Evolutionary conservation across 2,329 filamentous ascomycete genomes (phyloP).

Genomic region (Fusarium pininemorale): DNA sequence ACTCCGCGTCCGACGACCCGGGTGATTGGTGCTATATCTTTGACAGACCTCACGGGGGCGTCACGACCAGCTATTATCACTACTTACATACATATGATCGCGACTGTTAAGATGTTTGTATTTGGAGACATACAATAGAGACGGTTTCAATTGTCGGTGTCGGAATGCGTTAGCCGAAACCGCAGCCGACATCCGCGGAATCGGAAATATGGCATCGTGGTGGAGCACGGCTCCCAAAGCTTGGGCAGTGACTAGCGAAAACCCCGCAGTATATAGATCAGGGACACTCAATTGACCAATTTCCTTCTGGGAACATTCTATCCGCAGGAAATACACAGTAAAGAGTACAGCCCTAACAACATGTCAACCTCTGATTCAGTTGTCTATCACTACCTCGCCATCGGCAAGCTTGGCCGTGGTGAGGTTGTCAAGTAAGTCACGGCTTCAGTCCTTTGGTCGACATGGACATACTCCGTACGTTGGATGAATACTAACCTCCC

Average conservation of each 20-base stretch:
- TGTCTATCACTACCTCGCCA: conserved; percentile 19
- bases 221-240: neutral
- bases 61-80: fast-evolving
- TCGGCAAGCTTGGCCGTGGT: conserved; percentile 16
- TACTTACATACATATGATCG: neutral
- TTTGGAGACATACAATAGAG: fast-evolving
- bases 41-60: neutral
- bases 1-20: neutral
- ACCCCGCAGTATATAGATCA: neutral
- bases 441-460: fast-evolving
- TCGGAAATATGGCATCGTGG: neutral
- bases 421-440: conserved; percentile 9
- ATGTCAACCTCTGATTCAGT: neutral
- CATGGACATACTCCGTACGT: fast-evolving
- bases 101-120: neutral
- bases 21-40: neutral
- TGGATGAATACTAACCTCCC: fast-evolving
- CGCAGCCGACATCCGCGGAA: neutral
- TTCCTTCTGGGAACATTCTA: neutral
- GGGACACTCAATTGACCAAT: neutral
- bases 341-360: fast-evolving
- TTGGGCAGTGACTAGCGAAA: neutral
- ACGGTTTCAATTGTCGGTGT: fast-evolving
- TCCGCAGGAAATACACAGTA: fast-evolving
- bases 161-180: neutral